phyloP scores from a whole-genome alignment of 352 stramenopile genomes.

The Globisporangium lucens region DNA sequence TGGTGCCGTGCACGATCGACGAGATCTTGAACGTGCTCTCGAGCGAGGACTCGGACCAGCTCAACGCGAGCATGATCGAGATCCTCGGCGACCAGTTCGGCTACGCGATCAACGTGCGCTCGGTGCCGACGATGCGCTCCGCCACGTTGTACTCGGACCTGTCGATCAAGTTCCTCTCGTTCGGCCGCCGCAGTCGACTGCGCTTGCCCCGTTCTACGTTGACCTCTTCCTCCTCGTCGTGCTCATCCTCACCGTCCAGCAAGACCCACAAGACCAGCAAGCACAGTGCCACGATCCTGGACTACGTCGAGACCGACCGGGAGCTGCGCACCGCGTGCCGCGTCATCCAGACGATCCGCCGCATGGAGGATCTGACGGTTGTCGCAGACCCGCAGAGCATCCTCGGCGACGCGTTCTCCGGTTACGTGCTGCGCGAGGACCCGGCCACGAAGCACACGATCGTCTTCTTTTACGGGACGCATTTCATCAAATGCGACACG shows the following conservation, averaged over 20 bases:
- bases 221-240: not conserved
- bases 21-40: conserved; percentile 24
- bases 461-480: conserved; percentile 20
- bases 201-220: conserved; percentile 2
- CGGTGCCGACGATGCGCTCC: conserved; percentile 7
- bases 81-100: conserved; percentile 23
- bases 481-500: not conserved
- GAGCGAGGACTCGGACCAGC: conserved; percentile 23
- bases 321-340: conserved; percentile 14
- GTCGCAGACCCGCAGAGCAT: not conserved
- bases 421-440: conserved; percentile 28
- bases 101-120: conserved; percentile 27
- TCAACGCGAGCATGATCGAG: conserved; percentile 28
- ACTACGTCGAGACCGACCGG: conserved; percentile 21
- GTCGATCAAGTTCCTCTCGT: conserved; percentile 28
- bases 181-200: conserved; percentile 15
- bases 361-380: conserved; percentile 6
- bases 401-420: conserved; percentile 15
- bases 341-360: conserved; percentile 18
- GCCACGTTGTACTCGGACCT: conserved; percentile 12
- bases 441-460: conserved; percentile 18
- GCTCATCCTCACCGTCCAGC: not conserved
- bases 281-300: conserved; percentile 18
- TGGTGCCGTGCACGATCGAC: conserved; percentile 23
- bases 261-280: conserved; percentile 2